Evolutionary conservation across 768 basidiomycete genomes (phyloP).

Genomic region (Mycena capillaripes): DNA sequence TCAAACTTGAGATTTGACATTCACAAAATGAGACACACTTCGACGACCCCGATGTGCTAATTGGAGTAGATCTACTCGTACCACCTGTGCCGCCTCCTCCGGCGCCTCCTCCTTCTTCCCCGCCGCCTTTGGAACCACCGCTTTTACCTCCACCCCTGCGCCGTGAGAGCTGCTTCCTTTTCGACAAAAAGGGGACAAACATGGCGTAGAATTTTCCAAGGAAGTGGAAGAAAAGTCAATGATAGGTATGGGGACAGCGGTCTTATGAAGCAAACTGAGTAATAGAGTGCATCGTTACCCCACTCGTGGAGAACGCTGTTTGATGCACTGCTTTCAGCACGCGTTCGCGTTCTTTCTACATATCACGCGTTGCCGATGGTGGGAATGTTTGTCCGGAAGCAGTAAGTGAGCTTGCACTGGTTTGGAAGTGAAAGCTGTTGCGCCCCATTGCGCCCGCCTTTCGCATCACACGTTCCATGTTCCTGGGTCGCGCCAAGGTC

Average conservation of each 20-base stretch:
- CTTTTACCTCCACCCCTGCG: conserved; percentile 31
- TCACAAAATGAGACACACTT: background rate
- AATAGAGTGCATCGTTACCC: background rate
- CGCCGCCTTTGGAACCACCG: background rate
- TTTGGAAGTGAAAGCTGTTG: too few relatives aligned
- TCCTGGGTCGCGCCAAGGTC: too few relatives aligned
- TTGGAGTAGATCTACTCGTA: background rate
- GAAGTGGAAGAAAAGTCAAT: background rate
- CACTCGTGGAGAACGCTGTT: conserved; percentile 1
- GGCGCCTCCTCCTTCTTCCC: background rate
- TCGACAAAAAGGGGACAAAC: conserved; percentile 31
- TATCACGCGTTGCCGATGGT: background rate
- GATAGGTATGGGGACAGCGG: background rate
- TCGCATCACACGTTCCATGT: too few relatives aligned
- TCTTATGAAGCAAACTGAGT: background rate
- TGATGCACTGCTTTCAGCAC: background rate
- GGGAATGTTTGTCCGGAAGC: too few relatives aligned
- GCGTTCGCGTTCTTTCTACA: background rate
- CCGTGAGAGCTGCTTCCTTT: conserved; percentile 17
- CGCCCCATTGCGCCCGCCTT: too few relatives aligned
- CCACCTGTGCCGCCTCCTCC: background rate
- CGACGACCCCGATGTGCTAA: conserved; percentile 14
- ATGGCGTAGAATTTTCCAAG: background rate
- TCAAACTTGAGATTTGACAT: background rate
- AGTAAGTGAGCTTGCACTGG: too few relatives aligned